A percentile compares a stretch with the other conserved stretches of the same genome.
These are phyloP conservation scores for Termitomyces sp. DNA, from an alignment of 768 basidiomycete genomes.

Conservation along the genomic window DNA sequence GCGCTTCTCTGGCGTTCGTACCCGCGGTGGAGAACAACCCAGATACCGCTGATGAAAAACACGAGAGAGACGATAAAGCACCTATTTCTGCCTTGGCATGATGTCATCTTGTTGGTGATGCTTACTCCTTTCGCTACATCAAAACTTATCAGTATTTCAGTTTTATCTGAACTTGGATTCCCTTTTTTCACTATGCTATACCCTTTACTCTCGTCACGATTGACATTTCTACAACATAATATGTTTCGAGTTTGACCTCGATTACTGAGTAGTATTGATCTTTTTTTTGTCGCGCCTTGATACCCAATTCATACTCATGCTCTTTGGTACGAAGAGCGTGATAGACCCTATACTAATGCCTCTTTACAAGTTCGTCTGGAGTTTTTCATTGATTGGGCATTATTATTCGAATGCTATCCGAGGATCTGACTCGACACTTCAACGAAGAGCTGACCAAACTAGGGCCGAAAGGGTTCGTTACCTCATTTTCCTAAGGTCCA, in stretches of 20 bases:
- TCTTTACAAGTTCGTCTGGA: too few species aligned
- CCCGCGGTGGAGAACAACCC: background rate
- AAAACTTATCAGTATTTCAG: background rate
- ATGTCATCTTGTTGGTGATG: background rate
- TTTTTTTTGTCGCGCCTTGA: too few species aligned
- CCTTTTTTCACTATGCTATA: background rate
- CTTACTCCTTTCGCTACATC: background rate
- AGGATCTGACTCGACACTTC: too few species aligned
- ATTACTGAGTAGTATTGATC: background rate
- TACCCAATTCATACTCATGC: too few species aligned
- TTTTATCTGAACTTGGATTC: background rate
- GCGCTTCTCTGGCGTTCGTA: background rate
- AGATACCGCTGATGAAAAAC: background rate
- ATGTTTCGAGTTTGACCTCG: background rate
- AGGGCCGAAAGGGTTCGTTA: too few species aligned
- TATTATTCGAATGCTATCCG: too few species aligned
- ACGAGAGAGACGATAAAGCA: conserved; percentile 2
- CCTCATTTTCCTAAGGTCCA: conserved; percentile 10
- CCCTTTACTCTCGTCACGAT: background rate
- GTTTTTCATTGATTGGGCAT: too few species aligned
- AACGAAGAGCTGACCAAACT: too few species aligned
- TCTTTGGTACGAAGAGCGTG: too few species aligned
- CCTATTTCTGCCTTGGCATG: background rate
- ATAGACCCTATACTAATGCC: too few species aligned
- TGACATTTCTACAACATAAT: too few species aligned